Evolutionary conservation across 306 rosid species (phyloP).

Genomic region (Abrus precatorius): DNA sequence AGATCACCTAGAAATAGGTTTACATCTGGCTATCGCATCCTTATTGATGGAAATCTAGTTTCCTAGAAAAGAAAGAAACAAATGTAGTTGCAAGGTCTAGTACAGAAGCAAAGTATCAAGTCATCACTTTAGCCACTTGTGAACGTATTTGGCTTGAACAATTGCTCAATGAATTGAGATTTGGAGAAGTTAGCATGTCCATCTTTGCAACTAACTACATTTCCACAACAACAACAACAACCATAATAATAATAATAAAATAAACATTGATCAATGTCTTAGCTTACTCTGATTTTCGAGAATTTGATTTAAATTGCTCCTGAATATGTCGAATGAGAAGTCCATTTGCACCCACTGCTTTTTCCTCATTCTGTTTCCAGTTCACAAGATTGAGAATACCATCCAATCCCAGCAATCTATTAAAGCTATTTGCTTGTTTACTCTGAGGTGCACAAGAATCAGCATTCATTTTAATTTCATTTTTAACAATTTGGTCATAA

Average conservation of each 20-base stretch:
- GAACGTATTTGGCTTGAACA: too few relatives aligned
- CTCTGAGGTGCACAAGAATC: constrained; percentile 90
- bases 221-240: constrained; percentile 20
- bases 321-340: constrained; percentile 94
- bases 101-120: too few relatives aligned
- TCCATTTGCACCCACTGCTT: constrained; percentile 95
- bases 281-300: constrained; percentile 98
- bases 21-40: too few relatives aligned
- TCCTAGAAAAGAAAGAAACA: too few relatives aligned
- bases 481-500: constrained; percentile 89
- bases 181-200: constrained; percentile 32
- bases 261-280: constrained; percentile 40
- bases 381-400: constrained; percentile 96
- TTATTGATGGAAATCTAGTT: too few relatives aligned
- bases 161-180: too few relatives aligned
- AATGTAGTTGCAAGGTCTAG: too few relatives aligned
- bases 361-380: constrained; percentile 97
- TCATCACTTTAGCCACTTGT: too few relatives aligned
- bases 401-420: constrained; percentile 90
- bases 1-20: too few relatives aligned
- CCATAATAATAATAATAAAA: neutral
- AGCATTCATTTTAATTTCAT: constrained; percentile 95
- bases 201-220: constrained; percentile 21
- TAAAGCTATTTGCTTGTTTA: constrained; percentile 94
- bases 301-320: constrained; percentile 92